Percentiles rank a stretch among this genome's conserved stretches.
Conservation (phyloP, 169 alveolate species). For the Plasmodium adleri region DNA sequence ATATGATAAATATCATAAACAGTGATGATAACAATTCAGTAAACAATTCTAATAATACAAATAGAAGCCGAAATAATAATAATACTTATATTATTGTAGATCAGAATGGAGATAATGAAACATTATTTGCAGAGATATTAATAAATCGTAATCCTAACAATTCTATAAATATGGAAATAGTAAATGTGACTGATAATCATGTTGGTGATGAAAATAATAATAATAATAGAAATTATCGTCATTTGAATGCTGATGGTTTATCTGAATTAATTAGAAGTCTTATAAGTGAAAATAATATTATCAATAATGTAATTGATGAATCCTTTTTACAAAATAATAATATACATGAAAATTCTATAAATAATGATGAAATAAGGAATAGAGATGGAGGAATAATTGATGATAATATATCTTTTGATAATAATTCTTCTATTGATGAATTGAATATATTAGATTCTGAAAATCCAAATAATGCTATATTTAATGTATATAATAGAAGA, state of each 20-base stretch:
- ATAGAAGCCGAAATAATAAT: neutral
- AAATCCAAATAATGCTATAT: neutral
- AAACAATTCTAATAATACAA: neutral
- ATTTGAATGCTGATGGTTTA: slow-evolving; percentile 39
- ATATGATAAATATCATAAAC: neutral
- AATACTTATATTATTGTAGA: slow-evolving; percentile 61
- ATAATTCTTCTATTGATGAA: slow-evolving; percentile 36
- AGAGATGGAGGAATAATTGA: neutral
- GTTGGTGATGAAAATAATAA: slow-evolving; percentile 5
- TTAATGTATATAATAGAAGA: slow-evolving; percentile 10
- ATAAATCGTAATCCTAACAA: slow-evolving; percentile 23
- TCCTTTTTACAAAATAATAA: slow-evolving; percentile 1
- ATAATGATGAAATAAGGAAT: neutral
- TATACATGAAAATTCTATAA: neutral
- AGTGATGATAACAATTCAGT: neutral
- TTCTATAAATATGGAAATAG: slow-evolving; percentile 48
- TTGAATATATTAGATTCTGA: slow-evolving; percentile 1
- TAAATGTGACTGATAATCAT: slow-evolving; percentile 18
- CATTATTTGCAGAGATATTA: slow-evolving; percentile 53
- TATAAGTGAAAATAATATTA: slow-evolving; percentile 29
- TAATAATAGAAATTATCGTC: slow-evolving; percentile 17
- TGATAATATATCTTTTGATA: slow-evolving; percentile 40
- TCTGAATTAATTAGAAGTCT: slow-evolving; percentile 41
- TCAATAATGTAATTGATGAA: slow-evolving; percentile 30
- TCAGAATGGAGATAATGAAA: slow-evolving; percentile 60